These are phyloP conservation scores for Tagetes erecta DNA, from an alignment of 129 eudicot genomes.

Conservation along the genomic window DNA sequence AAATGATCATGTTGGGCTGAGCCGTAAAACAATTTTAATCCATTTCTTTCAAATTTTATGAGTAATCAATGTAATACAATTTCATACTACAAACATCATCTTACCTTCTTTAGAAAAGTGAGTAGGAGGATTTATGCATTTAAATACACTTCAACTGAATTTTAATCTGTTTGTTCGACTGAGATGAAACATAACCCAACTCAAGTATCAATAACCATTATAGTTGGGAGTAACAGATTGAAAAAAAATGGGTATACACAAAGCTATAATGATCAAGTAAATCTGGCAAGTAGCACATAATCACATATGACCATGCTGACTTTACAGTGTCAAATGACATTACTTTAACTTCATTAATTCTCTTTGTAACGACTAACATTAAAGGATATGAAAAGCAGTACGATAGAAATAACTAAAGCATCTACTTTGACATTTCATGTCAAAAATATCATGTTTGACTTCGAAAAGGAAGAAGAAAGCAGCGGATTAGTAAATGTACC, in stretches of 20 bases:
- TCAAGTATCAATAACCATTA: background rate
- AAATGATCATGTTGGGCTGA: background rate
- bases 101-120: background rate
- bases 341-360: background rate
- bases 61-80: background rate
- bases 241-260: background rate
- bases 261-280: background rate
- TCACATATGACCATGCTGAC: background rate
- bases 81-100: background rate
- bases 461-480: background rate
- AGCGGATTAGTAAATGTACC: slow-evolving; percentile 45
- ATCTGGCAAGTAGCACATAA: background rate
- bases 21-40: background rate
- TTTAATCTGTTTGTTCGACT: background rate
- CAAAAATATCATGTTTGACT: background rate
- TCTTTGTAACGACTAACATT: background rate
- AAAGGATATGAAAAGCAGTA: background rate
- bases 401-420: background rate
- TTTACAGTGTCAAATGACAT: background rate
- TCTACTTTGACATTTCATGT: background rate
- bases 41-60: background rate
- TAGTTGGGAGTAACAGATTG: background rate
- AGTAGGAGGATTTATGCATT: background rate
- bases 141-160: background rate
- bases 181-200: background rate